Evolutionary conservation across 179 eudicot species (phyloP), one percentile per base, ranked within the genome.

Genomic region (Monotropa hypopitys): DNA sequence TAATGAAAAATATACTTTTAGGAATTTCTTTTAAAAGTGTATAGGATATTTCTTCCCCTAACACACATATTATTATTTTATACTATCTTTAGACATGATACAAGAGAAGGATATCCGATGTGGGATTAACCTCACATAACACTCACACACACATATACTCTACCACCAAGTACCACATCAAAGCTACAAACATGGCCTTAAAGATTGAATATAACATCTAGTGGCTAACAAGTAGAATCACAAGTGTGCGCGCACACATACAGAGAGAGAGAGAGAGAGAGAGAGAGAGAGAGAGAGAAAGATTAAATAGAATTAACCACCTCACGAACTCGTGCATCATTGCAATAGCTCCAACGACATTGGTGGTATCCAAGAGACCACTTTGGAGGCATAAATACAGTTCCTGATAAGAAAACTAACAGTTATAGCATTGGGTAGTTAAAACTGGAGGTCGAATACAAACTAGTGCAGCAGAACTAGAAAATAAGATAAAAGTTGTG

Each of bases 301-400:
- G 23, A 53, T 53, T 53, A 23, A n/a, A n/a, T 20, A 40, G 28
- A 72, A 54, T 40, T 28, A 80, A 83, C 61, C 81, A 95, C 99
- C 97, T 95, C 97, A 72, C 89, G 94, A 84, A 93, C 98, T 85
- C 92, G 88, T 73, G 87, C 83, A 84, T 88, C 96, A 80, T 97
- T 80, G 47, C 42, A 74, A 83, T 95, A 95, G 88, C 99, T 95
- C 98, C 99, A 95, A 28, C 98, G 96, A 76, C 97, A 93, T 81
- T 95, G 99, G 38, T 95, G 99, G 82, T 95, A 95, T 7, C 99
- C 98, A 45, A 95, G 83, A 46, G 99, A 85, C 99, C 99, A 95
- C 87, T 95, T 95, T 65, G 99, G 99, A 2, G 98, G 99, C 99
- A 95, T 95, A 83, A 89, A 93, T n/a, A 89, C 86, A 84, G 97